A percentile compares a stretch with the other conserved stretches of the same genome.
Conservation (phyloP, 1,139 yeast genomes). For the Taiozyma sp. region DNA sequence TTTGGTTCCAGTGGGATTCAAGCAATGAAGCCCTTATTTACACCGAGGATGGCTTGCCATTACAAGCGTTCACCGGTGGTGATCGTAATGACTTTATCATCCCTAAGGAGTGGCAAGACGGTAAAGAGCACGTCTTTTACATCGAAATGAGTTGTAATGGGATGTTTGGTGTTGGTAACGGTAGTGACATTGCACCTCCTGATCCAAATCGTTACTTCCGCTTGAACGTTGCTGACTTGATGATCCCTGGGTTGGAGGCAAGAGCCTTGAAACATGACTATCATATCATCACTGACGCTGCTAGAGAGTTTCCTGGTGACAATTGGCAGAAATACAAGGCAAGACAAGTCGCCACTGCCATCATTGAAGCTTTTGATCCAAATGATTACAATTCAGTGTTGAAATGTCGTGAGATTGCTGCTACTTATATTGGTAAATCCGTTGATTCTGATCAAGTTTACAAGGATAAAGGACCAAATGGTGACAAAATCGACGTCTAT, state of each 20-base stretch:
- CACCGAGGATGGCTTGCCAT: constrained; percentile 58
- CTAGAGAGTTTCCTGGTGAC: constrained; percentile 73
- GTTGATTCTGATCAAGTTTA: constrained; percentile 60
- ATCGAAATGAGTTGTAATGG: constrained; percentile 93
- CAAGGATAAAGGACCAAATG: constrained; percentile 28
- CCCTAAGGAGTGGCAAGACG: constrained; percentile 43
- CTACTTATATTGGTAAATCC: constrained; percentile 56
- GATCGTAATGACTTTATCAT: constrained; percentile 73
- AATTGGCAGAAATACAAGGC: constrained; percentile 86
- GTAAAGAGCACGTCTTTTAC: constrained; percentile 51
- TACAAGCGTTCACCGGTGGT: constrained; percentile 86
- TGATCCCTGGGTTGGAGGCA: constrained; percentile 79
- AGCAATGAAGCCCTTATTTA: constrained; percentile 83
- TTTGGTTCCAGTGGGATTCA: constrained; percentile 82
- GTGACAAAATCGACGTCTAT: constrained; percentile 46
- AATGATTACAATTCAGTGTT: constrained; percentile 42
- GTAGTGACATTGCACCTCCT: constrained; percentile 61
- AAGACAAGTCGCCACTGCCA: constrained; percentile 66
- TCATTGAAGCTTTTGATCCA: constrained; percentile 78
- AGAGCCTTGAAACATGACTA: constrained; percentile 75
- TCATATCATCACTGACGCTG: constrained; percentile 87
- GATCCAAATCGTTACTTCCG: constrained; percentile 65
- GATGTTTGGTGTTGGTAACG: constrained; percentile 81
- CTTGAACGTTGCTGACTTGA: constrained; percentile 67
- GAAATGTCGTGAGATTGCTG: constrained; percentile 66